phyloP scores from a whole-genome alignment of 2,329 filamentous ascomycete genomes.

The Botrytis medusae region DNA sequence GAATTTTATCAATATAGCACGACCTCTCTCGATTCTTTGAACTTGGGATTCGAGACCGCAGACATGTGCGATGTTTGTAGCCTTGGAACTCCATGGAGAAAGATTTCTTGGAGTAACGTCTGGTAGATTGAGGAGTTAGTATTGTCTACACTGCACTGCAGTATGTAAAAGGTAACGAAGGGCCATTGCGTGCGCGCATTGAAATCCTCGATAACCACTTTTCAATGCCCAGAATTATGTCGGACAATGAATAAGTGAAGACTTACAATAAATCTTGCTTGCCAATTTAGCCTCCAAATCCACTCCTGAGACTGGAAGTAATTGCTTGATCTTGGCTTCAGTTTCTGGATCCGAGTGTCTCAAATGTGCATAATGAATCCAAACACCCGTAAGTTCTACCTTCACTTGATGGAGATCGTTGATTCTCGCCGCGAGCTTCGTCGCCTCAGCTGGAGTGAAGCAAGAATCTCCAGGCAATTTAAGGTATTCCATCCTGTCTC shows the following conservation, averaged over 20 bases:
- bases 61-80: conserved; percentile 88
- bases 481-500: conserved; percentile 35
- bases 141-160: not conserved
- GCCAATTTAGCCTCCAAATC: conserved; percentile 26
- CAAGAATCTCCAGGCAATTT: conserved; percentile 36
- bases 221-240: not conserved
- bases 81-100: conserved; percentile 97
- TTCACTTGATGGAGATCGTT: conserved; percentile 26
- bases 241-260: not conserved
- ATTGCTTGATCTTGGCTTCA: conserved; percentile 32
- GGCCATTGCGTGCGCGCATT: not conserved
- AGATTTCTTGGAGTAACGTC: conserved; percentile 82
- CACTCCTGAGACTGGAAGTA: conserved; percentile 30
- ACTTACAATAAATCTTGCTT: conserved; percentile 17
- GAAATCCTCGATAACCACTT: not conserved
- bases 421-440: conserved; percentile 34
- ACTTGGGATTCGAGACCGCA: conserved; percentile 73
- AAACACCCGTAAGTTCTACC: conserved; percentile 35
- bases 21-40: conserved; percentile 82
- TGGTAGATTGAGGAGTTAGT: conserved; percentile 30
- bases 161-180: not conserved
- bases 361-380: conserved; percentile 38
- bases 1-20: conserved; percentile 69
- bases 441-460: conserved; percentile 35
- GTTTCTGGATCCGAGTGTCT: conserved; percentile 28